These are phyloP conservation scores for Xerocomus potaroensis DNA, from an alignment of 768 basidiomycete species.

Conservation along the genomic window DNA sequence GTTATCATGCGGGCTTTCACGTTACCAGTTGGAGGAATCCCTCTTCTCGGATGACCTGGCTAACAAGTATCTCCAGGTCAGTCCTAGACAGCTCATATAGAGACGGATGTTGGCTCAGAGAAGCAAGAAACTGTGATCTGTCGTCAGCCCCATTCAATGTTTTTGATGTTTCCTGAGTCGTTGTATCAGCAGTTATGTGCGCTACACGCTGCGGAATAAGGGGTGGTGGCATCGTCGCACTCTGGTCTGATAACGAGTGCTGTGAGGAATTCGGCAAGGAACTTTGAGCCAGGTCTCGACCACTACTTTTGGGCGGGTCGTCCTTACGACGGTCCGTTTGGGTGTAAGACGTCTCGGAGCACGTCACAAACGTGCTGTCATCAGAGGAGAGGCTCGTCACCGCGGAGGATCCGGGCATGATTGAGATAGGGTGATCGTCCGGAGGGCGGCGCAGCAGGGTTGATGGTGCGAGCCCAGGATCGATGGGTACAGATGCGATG, in stretches of 20 bases:
- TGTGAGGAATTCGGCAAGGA: constrained; percentile 34
- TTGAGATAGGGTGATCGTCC: not conserved
- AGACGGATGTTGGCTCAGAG: constrained; percentile 41
- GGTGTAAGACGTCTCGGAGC: constrained; percentile 21
- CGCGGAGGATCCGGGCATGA: constrained; percentile 7
- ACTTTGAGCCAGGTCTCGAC: constrained; percentile 5
- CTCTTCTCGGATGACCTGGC: constrained; percentile 65
- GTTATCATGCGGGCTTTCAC: not conserved
- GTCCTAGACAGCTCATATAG: constrained; percentile 51
- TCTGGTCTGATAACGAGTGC: constrained; percentile 25
- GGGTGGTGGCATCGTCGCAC: constrained; percentile 29
- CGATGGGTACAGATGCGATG: not conserved
- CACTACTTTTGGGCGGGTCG: not conserved
- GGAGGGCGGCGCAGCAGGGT: not conserved
- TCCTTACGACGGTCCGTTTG: constrained; percentile 2
- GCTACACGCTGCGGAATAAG: constrained; percentile 21
- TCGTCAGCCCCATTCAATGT: constrained; percentile 3
- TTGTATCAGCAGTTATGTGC: constrained; percentile 2
- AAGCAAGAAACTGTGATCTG: constrained; percentile 29
- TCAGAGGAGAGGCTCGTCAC: constrained; percentile 22
- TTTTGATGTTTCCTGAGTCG: constrained; percentile 5
- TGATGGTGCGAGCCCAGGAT: constrained; percentile 4
- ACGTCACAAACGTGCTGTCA: constrained; percentile 25
- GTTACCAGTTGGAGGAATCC: constrained; percentile 74
- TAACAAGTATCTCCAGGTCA: constrained; percentile 54